Evolutionary conservation across 202 grass and related monocot genomes (phyloP).

Genomic region (Zizania palustris): DNA sequence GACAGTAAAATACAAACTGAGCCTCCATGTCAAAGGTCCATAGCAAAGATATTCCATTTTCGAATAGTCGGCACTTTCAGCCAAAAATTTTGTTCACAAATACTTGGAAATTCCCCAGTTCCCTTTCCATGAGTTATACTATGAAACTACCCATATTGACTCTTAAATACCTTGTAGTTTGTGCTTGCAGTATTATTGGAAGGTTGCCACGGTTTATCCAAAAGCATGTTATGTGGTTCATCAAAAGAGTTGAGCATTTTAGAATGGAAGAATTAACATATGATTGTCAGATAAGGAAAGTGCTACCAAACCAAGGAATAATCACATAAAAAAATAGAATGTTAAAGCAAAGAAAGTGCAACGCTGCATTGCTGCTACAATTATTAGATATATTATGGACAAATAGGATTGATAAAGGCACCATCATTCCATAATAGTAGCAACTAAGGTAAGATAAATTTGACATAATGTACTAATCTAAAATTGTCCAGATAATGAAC

Average conservation of each 20-base stretch:
- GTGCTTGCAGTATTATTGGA: slow-evolving; percentile 15
- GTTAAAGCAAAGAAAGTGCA: slow-evolving; percentile 14
- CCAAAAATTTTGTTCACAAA: neutral
- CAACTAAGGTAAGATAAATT: slow-evolving; percentile 34
- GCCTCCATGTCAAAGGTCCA: neutral
- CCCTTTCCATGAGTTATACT: neutral
- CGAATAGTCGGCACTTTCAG: too few species aligned
- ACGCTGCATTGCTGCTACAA: neutral
- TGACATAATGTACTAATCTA: slow-evolving; percentile 29
- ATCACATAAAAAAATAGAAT: neutral
- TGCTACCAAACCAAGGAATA: slow-evolving; percentile 15
- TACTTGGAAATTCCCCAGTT: neutral
- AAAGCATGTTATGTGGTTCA: slow-evolving; percentile 9
- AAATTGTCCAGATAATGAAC: slow-evolving; percentile 30
- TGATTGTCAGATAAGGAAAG: slow-evolving; percentile 33
- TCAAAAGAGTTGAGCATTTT: slow-evolving; percentile 10
- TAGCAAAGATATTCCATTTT: neutral
- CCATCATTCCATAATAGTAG: slow-evolving; percentile 21
- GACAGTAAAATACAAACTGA: neutral
- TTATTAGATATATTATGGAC: slow-evolving; percentile 5
- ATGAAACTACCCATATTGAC: slow-evolving; percentile 20
- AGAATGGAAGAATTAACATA: slow-evolving; percentile 32
- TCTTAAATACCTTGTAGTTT: slow-evolving; percentile 31
- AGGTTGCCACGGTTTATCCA: slow-evolving; percentile 21
- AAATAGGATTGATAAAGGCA: slow-evolving; percentile 30